Conservation (phyloP, 345 rosid genomes). For the Durio zibethinus region DNA sequence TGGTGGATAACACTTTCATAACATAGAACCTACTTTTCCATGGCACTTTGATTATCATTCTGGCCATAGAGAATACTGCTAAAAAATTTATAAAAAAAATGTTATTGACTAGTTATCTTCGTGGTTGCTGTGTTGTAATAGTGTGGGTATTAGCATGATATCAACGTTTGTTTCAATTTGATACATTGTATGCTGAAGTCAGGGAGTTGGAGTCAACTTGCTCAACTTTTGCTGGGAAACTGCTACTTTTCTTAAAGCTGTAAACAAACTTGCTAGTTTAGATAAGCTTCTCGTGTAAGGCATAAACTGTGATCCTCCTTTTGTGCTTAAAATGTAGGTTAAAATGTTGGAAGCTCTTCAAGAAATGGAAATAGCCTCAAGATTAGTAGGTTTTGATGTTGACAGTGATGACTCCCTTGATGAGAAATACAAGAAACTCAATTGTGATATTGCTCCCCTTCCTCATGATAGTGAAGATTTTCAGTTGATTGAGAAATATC, state of each 20-base stretch:
- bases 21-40: neutral
- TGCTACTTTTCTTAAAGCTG: neutral
- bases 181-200: neutral
- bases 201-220: neutral
- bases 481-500: constrained; percentile 70
- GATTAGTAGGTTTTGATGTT: constrained; percentile 89
- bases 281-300: neutral
- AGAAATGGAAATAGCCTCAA: constrained; percentile 94
- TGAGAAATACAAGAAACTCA: constrained; percentile 74
- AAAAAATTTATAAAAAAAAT: neutral
- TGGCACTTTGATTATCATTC: neutral
- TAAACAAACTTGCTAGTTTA: neutral
- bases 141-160: neutral
- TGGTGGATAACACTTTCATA: neutral
- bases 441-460: constrained; percentile 65
- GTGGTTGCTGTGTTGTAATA: neutral
- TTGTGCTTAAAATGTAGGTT: constrained; percentile 47
- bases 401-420: constrained; percentile 75
- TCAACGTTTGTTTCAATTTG: neutral
- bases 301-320: neutral
- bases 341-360: constrained; percentile 98
- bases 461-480: constrained; percentile 82
- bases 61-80: neutral
- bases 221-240: neutral
- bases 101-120: neutral